Evolutionary conservation across 2,329 filamentous ascomycete genomes (phyloP), one percentile per base, ranked within the genome.

Genomic region (Clarireedia monteithiana): DNA sequence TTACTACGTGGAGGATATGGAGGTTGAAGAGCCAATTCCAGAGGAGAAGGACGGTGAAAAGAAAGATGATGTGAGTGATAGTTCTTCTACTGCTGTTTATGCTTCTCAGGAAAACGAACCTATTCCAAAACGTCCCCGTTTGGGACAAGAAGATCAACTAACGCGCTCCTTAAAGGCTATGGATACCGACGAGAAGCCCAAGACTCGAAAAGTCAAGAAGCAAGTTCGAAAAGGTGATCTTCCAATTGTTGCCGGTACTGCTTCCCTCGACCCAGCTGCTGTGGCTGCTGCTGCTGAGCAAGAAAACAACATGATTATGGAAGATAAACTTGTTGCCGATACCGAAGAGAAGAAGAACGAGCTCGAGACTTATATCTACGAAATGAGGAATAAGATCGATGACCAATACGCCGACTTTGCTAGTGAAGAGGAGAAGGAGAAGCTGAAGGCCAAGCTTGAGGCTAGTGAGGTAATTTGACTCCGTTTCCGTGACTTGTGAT

Each of bases 281-380:
- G 92, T 88, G 79, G 76, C 84, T 59, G 68, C 77, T n/a, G 77
- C 85, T 63, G 74, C 79, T 50, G 94, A 99, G 81, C 85, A 86
- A 72, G 94, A 99, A 77, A 81, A 85, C 64, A 72, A 84, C 66
- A 97, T 99, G 94, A 84, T 91, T 66, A 92, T 95, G 84, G 91
- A 96, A 74, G 94, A 99, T 77, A 99, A 97, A 82, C 86, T 97
- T 57, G 91, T 99, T 56, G 89, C 89, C 66, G 94, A 97, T 73
- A 99, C 94, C 39, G 94, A 97, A 72, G 91, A 97, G 79, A 95
- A 95, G 84, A 99, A 97, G 89, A 99, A 99, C 78, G 92, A 97
- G 76, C 88, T 99, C 53, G 94, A 99, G 80, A 85, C 89, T 24
- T 95, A 87, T 76, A 96, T 97, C 75, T 99, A 99, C 76, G 91